Percentiles rank a stretch among this genome's conserved stretches.
Conservation (phyloP, 139 green algal species). For the Chlamydomonas urium region DNA sequence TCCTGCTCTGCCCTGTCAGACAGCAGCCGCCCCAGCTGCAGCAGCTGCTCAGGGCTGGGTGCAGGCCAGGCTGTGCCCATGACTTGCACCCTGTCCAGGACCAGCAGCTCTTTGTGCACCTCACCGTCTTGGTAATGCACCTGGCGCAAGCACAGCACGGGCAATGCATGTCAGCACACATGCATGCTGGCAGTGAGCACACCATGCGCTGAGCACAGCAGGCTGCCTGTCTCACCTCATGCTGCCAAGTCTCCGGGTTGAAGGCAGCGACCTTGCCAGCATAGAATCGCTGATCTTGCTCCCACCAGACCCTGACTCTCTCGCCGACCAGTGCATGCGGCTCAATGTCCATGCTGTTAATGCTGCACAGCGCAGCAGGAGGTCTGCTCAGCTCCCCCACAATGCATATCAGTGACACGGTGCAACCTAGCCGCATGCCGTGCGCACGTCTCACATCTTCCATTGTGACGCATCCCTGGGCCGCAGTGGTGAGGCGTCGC, state of each 20-base stretch:
- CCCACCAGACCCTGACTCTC: neutral
- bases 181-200: neutral
- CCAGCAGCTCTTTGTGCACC: neutral
- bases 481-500: no score
- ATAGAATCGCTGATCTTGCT: neutral
- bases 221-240: neutral
- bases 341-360: neutral
- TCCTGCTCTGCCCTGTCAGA: no score
- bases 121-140: neutral
- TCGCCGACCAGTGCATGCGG: neutral
- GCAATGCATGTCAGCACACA: neutral
- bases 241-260: neutral
- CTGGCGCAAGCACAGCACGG: neutral
- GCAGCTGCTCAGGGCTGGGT: no score
- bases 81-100: neutral
- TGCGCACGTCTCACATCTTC: no score
- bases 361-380: no score
- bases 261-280: neutral
- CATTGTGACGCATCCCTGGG: no score
- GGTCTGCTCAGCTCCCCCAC: no score
- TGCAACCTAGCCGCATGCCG: no score
- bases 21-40: no score
- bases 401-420: no score
- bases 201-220: neutral
- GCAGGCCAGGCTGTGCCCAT: no score